Evolutionary conservation across 495 filamentous ascomycete species (phyloP).

Genomic region (Penicillium turbatum): DNA sequence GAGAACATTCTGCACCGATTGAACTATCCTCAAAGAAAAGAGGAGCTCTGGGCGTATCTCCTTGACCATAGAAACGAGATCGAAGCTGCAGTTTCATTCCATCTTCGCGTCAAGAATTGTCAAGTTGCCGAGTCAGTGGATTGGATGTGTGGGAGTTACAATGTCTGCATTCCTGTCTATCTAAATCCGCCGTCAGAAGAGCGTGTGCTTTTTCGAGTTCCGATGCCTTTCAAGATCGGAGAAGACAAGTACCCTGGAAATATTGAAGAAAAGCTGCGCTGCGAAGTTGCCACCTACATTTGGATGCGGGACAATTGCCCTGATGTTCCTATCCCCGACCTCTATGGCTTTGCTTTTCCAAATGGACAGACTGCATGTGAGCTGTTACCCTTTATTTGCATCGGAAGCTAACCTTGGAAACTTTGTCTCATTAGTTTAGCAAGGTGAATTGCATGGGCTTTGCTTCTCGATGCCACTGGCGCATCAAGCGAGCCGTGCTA

Average conservation of each 20-base stretch:
- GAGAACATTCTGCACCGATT: too few relatives aligned
- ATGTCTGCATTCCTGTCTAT: constrained; percentile 34
- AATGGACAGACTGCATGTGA: neutral
- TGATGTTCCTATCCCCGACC: neutral
- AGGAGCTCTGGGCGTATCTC: neutral
- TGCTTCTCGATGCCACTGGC: too few relatives aligned
- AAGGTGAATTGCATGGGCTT: too few relatives aligned
- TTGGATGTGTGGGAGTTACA: constrained; percentile 40
- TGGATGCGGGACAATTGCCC: constrained; percentile 1
- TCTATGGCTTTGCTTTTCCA: neutral
- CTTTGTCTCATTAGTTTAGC: too few relatives aligned
- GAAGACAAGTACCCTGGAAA: constrained; percentile 43
- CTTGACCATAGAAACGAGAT: neutral
- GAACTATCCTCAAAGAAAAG: neutral
- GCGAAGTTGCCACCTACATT: constrained; percentile 17
- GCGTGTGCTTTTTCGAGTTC: constrained; percentile 23
- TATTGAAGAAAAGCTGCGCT: constrained; percentile 37
- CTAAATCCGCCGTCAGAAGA: neutral
- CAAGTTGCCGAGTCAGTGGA: neutral
- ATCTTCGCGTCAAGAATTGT: neutral
- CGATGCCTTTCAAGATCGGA: constrained; percentile 34
- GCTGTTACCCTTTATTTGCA: neutral
- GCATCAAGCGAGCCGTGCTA: too few relatives aligned
- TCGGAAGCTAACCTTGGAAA: too few relatives aligned
- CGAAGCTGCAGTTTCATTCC: neutral